phyloP scores from a whole-genome alignment of 371 early-diverging fungal genomes.

The Mucor sp. region DNA sequence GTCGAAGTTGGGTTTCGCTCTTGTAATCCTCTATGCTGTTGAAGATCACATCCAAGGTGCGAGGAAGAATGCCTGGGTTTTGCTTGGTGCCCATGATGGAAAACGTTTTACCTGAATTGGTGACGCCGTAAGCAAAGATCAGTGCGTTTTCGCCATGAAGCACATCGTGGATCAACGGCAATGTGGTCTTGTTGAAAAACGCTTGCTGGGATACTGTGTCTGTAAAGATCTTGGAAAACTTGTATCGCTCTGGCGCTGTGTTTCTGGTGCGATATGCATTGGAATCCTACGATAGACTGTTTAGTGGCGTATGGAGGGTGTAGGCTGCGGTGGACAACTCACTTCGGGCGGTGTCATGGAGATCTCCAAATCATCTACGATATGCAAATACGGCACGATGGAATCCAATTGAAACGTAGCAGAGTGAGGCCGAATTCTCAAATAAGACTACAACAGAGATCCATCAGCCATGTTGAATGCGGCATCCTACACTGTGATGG shows the following conservation, averaged over 20 bases:
- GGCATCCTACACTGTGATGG: neutral
- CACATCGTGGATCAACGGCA: slow-evolving; percentile 55
- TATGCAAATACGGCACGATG: slow-evolving; percentile 43
- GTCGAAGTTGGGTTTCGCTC: slow-evolving; percentile 38
- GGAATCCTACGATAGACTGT: slow-evolving; percentile 23
- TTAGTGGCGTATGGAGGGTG: no score
- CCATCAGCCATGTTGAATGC: neutral
- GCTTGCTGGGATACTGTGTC: slow-evolving; percentile 51
- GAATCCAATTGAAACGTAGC: slow-evolving; percentile 11
- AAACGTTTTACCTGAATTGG: slow-evolving; percentile 85
- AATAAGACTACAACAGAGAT: slow-evolving; percentile 37
- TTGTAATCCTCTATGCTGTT: slow-evolving; percentile 39
- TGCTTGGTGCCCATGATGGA: slow-evolving; percentile 62
- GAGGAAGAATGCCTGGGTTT: slow-evolving; percentile 63
- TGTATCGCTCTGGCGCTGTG: slow-evolving; percentile 57
- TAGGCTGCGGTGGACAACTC: neutral
- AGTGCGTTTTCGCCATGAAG: slow-evolving; percentile 66
- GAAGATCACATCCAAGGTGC: slow-evolving; percentile 64
- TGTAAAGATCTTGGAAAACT: slow-evolving; percentile 66
- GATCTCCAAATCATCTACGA: slow-evolving; percentile 48
- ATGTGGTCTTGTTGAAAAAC: slow-evolving; percentile 62
- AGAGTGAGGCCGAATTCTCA: slow-evolving; percentile 44
- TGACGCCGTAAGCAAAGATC: slow-evolving; percentile 77
- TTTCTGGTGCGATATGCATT: slow-evolving; percentile 48
- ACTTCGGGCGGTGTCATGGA: slow-evolving; percentile 54